Conservation (phyloP, 257 asterid genomes). For the Solanum peruvianum region DNA sequence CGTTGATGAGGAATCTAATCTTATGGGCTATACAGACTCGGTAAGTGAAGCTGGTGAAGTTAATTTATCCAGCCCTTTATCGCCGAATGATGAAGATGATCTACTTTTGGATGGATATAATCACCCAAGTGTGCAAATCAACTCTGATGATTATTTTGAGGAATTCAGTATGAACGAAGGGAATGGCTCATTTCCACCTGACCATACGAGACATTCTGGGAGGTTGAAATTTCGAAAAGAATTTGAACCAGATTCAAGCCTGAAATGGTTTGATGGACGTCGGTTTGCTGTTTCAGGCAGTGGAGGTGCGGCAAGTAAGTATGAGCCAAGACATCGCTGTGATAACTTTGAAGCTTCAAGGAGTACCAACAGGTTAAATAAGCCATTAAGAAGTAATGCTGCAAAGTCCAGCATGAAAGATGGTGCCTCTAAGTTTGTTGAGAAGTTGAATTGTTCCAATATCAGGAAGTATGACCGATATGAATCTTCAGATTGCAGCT, state of each 20-base stretch:
- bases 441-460: slow-evolving; percentile 38
- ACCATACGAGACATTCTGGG: slow-evolving; percentile 42
- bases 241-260: slow-evolving; percentile 32
- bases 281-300: slow-evolving; percentile 32
- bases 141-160: slow-evolving; percentile 37
- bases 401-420: slow-evolving; percentile 49
- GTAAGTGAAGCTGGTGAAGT: slow-evolving; percentile 42
- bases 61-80: slow-evolving; percentile 33
- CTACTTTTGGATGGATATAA: slow-evolving; percentile 36
- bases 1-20: slow-evolving; percentile 30
- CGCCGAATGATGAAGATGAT: slow-evolving; percentile 43
- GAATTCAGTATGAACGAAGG: slow-evolving; percentile 37
- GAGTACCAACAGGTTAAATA: slow-evolving; percentile 28
- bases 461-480: slow-evolving; percentile 38
- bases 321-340: slow-evolving; percentile 45
- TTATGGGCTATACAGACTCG: slow-evolving; percentile 29
- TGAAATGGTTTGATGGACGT: slow-evolving; percentile 54
- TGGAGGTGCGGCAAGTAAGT: slow-evolving; percentile 28
- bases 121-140: slow-evolving; percentile 31
- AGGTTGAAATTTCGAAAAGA: slow-evolving; percentile 58
- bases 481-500: slow-evolving; percentile 52
- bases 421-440: slow-evolving; percentile 38
- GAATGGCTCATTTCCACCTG: slow-evolving; percentile 25
- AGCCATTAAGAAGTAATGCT: slow-evolving; percentile 34
- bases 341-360: slow-evolving; percentile 48